These are phyloP conservation scores for Cystobasidium tubakii DNA, from an alignment of 768 basidiomycete species.

Conservation along the genomic window DNA sequence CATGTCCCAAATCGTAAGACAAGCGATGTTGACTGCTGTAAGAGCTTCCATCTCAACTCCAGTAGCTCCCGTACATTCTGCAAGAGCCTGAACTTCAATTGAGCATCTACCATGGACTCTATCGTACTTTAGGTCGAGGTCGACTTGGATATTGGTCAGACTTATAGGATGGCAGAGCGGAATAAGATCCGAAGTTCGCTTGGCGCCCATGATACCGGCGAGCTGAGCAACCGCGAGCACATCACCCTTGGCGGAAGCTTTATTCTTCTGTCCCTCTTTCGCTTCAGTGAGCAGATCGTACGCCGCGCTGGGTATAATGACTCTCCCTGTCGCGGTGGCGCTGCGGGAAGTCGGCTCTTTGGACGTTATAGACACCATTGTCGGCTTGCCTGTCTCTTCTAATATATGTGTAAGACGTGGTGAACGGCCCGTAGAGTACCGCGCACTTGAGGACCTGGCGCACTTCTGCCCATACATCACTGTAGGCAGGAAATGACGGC, in stretches of 20 bases:
- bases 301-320: conserved; percentile 60
- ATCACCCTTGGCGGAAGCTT: conserved; percentile 46
- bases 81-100: conserved; percentile 56
- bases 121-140: conserved; percentile 55
- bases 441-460: background rate
- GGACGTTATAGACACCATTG: conserved; percentile 73
- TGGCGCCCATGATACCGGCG: conserved; percentile 80
- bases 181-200: conserved; percentile 74
- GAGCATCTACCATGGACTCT: background rate
- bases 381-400: conserved; percentile 58
- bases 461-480: background rate
- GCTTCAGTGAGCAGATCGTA: conserved; percentile 59
- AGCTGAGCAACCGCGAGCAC: conserved; percentile 56
- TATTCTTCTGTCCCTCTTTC: conserved; percentile 46
- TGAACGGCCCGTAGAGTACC: background rate
- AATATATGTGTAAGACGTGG: conserved; percentile 67
- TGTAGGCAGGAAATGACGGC: background rate
- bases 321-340: conserved; percentile 70
- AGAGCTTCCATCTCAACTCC: conserved; percentile 92
- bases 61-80: conserved; percentile 70
- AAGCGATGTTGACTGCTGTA: conserved; percentile 69
- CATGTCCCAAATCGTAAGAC: conserved; percentile 89
- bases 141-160: conserved; percentile 65
- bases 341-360: conserved; percentile 61
- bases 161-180: conserved; percentile 81